A percentile compares a stretch with the other conserved stretches of the same genome.
These are phyloP conservation scores for Leptographium wingfieldii DNA, from an alignment of 2,329 filamentous ascomycete genomes.

Conservation along the genomic window DNA sequence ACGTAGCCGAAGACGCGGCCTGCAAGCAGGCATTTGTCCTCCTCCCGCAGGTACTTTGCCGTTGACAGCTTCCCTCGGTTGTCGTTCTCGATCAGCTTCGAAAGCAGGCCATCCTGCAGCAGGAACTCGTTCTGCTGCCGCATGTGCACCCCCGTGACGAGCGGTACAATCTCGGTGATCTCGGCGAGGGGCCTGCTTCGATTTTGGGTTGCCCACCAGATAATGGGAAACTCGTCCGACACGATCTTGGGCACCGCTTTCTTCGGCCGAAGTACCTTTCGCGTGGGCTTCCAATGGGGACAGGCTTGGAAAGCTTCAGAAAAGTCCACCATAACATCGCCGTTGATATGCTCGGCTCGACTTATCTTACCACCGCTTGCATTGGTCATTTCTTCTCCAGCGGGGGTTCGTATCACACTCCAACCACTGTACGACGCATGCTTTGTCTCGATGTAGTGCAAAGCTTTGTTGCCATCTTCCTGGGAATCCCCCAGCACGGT, in stretches of 20 bases:
- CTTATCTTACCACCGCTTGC: background rate
- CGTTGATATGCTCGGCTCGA: slow-evolving; percentile 13
- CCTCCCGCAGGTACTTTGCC: slow-evolving; percentile 1
- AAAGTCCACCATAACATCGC: slow-evolving; percentile 17
- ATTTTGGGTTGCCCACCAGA: slow-evolving; percentile 3
- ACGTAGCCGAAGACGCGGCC: slow-evolving; percentile 14
- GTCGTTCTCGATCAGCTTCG: background rate
- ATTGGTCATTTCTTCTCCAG: slow-evolving; percentile 2
- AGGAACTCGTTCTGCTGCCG: slow-evolving; percentile 7
- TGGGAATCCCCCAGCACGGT: background rate
- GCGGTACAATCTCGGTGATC: slow-evolving; percentile 6
- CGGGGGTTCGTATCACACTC: slow-evolving; percentile 27
- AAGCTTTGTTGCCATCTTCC: background rate
- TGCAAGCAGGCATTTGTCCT: slow-evolving; percentile 10
- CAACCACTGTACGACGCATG: slow-evolving; percentile 29
- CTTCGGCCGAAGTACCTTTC: slow-evolving; percentile 1
- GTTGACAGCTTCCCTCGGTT: background rate
- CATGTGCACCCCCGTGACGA: slow-evolving; percentile 6
- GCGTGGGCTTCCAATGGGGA: slow-evolving; percentile 9
- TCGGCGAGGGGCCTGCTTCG: slow-evolving; percentile 3
- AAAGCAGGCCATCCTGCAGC: background rate
- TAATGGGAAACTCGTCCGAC: background rate
- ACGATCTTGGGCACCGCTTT: background rate
- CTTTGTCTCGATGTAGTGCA: slow-evolving; percentile 19
- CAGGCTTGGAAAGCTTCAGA: slow-evolving; percentile 10